Percentiles rank a stretch among this genome's conserved stretches.
Evolutionary conservation across 345 rosid species (phyloP).

Genomic region (Euphorbia peplus): DNA sequence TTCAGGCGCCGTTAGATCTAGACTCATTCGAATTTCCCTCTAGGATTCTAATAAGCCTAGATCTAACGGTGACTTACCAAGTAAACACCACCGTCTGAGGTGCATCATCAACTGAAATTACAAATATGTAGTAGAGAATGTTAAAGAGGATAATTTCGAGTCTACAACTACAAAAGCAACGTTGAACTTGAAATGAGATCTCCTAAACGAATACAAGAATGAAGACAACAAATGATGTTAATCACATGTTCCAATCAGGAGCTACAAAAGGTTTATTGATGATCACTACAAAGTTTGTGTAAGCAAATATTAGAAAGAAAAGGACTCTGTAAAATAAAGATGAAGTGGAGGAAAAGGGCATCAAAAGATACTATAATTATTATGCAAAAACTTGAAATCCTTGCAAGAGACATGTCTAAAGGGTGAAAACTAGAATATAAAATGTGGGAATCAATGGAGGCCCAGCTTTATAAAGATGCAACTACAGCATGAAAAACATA

Average conservation of each 20-base stretch:
- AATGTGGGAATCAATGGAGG: conserved; percentile 4
- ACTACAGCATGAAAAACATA: conserved; percentile 16
- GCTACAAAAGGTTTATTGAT: neutral
- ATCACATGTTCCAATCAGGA: neutral
- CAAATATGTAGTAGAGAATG: no score
- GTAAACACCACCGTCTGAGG: no score
- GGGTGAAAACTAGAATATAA: conserved; percentile 9
- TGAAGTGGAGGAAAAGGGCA: conserved; percentile 2
- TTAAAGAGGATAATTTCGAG: neutral
- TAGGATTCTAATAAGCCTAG: no score
- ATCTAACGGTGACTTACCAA: no score
- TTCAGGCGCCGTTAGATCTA: no score
- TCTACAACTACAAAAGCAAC: neutral
- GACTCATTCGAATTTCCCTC: no score
- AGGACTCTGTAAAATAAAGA: neutral
- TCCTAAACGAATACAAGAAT: neutral
- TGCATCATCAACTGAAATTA: no score
- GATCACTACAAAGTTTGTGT: neutral
- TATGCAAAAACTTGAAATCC: conserved; percentile 9
- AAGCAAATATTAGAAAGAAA: no score
- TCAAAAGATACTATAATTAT: conserved; percentile 9
- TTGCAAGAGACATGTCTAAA: conserved; percentile 10
- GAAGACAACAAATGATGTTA: neutral
- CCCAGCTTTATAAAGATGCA: conserved; percentile 10
- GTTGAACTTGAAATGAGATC: neutral